Conservation (phyloP, 1,284 basidiomycete genomes). For the Xanthoconium separans region DNA sequence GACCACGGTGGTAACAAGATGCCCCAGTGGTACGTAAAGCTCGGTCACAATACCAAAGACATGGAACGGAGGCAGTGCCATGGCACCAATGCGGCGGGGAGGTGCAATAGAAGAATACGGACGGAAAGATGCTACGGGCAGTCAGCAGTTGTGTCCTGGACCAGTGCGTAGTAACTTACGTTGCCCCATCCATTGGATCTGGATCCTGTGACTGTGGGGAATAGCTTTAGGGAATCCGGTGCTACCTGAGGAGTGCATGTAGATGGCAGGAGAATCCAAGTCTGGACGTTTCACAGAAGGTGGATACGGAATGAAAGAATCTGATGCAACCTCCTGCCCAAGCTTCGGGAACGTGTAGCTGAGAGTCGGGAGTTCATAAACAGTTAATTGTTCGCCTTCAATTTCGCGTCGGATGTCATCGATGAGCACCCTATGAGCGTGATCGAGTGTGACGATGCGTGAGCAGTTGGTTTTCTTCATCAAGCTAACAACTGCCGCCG, state of each 20-base stretch:
- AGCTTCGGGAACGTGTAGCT: slow-evolving; percentile 33
- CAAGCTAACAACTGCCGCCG: slow-evolving; percentile 30
- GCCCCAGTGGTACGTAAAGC: slow-evolving; percentile 18
- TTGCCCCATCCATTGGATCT: slow-evolving; percentile 25
- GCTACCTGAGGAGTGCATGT: slow-evolving; percentile 40
- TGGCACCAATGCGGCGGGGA: slow-evolving; percentile 22
- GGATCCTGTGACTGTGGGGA: slow-evolving; percentile 21
- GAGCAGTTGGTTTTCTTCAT: slow-evolving; percentile 31
- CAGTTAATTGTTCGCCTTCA: slow-evolving; percentile 1
- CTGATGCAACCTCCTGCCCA: slow-evolving; percentile 25
- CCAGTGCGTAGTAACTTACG: slow-evolving; percentile 10
- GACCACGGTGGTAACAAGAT: slow-evolving; percentile 11
- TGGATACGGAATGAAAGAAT: slow-evolving; percentile 33
- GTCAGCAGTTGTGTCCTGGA: not conserved
- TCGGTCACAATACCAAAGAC: slow-evolving; percentile 16
- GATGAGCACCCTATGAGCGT: slow-evolving; percentile 28
- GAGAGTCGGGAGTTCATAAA: slow-evolving; percentile 33
- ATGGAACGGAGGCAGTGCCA: slow-evolving; percentile 30
- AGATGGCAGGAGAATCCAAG: slow-evolving; percentile 24
- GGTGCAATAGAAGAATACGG: not conserved
- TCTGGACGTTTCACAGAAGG: slow-evolving; percentile 11
- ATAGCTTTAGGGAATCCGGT: slow-evolving; percentile 39
- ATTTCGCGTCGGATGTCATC: slow-evolving; percentile 18
- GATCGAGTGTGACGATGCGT: slow-evolving; percentile 31
- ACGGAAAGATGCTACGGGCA: slow-evolving; percentile 1